Base-by-base conservation (phyloP, 2,329 filamentous ascomycete genomes). In the Paradendryphiella salina region DNA sequence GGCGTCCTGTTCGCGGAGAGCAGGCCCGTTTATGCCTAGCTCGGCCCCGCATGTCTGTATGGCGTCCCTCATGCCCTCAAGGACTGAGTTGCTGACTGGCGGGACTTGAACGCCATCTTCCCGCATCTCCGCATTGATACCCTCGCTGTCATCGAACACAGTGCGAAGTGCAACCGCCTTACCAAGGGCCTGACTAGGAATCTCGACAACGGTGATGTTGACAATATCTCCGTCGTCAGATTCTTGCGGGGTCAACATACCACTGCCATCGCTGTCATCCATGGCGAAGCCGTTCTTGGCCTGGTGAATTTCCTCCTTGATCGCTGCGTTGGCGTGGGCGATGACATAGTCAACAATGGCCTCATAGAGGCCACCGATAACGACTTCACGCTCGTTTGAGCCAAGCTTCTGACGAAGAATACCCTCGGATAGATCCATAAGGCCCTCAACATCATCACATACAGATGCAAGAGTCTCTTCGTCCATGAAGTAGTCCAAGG, bases 101-200 rank as follows among this genome's bases (percentile, higher is more conserved):
- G 82, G 76, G 2, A 95, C 82, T n/a, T 89, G 82, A 0, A 99
- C 83, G 8, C 94, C 94, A 61, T 99, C 94, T 56, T 93, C 87
- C 66, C 93, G 96, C 92, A 99, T 97, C 77, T 99, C 94, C 0
- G 88, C 82, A 63, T 97, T 97, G 76, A 99, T 96, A 43, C 94
- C 94, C 15, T 87, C 79, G n/a, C 80, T 84, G 64, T 97, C 94
- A 61, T 99, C 93, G 64, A 99, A 99, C 29, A 97, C 84, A 11
- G 89, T 90, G 32, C 90, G 88, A 77, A 99, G 85, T 10, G 89
- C 85, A n/a, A 95, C 75, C 0, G 93, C 94, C 73, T 94, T 96
- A 51, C 89, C 91, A 0, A 99, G 79, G 1, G 83, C 80, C 23
- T 89, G 85, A 56, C 86, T 84, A 0, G 94, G 90, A 7, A 97